Base-by-base conservation (phyloP, 768 basidiomycete species). In the Goffeauzyma gilvescens region DNA sequence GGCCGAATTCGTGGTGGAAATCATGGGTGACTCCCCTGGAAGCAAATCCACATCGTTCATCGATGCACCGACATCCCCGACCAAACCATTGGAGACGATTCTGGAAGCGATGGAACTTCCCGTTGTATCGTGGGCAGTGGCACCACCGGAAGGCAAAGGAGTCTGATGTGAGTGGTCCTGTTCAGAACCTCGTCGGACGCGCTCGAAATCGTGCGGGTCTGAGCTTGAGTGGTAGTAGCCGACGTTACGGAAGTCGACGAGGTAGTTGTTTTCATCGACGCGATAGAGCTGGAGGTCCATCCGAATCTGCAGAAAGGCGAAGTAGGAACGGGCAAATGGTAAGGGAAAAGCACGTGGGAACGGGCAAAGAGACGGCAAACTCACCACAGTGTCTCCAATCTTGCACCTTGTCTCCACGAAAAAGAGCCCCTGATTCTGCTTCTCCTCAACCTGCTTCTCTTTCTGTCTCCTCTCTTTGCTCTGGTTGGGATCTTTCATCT, bases 251-350 rank as follows among this genome's bases (percentile, higher is more conserved):
- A 98, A 98, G 60, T 96, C 90, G 44, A 98, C 93, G 22, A 98
- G 73, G 65, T 95, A 96, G 66, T 95, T 95, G 62, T 78, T 76
- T 18, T 78, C 77, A 59, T 98, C 90, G 15, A 98, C 85, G 72
- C 84, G 81, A 62, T 96, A 98, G 28, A 96, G 72, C 54, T 95
- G 87, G 1, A 98, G 72, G 63, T 98, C 93, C 87, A 95, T 95
- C 26, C 93, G 69, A 5, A 93, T 76, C 86, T 89, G 55, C 12
- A 22, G 18, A 1, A 37, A 44, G 28, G 6, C 28, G 4, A n/a
- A 15, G 44, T 44, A 3, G 41, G 24, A 36, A 20, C n/a, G 41
- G 17, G 20, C n/a, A n/a, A n/a, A n/a, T n/a, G n/a, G n/a, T n/a
- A n/a, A n/a, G n/a, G n/a, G n/a, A n/a, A n/a, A n/a, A n/a, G n/a